Evolutionary conservation across 768 basidiomycete genomes (phyloP), one percentile per base, ranked within the genome.

Genomic region (Tulasnella calospora): DNA sequence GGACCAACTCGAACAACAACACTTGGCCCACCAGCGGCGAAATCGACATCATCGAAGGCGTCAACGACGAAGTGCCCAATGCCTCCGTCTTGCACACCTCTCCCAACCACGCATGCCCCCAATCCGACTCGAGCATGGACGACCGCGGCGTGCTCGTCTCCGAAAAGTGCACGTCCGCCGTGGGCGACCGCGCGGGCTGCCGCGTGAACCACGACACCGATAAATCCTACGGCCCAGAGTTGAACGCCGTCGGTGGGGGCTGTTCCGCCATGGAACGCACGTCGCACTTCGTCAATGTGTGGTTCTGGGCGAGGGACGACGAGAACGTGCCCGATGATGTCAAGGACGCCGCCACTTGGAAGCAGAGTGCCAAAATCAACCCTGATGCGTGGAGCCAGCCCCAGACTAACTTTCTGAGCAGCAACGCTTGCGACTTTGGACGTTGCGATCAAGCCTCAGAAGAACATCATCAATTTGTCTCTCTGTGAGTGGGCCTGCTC

Each of bases 91-190:
- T 79, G 2, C 77, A 79, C 55, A 79, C 81, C 27, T 23, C 73
- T n/a, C 3, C 71, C 87, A 88, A 86, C 0, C 90, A 90, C 83
- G 87, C 87, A 10, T 90, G 90, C 88, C 88, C 88, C 19, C 78
- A 82, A 36, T 33, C 74, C 4, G 83, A 81, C 1, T 86, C 23
- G 9, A 30, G 7, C 3, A 61, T 61, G 57, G 23, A n/a, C 57
- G 27, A 47, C 35, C 27, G 40, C 23, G 33, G 73, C 7, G 9
- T 23, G 23, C 41, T 46, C 33, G 73, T n/a, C n/a, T 44, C 23
- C 3, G 19, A 30, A 21, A 40, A 44, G 41, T 73, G 73, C 41
- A 73, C 73, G 73, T 73, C 73, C 19, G 19, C 17, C 23, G 27
- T 44, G 5, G 41, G 41, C 2, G 30, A 46, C 47, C 76, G 79